Conservation (phyloP, 106 monocot genomes). For the Dioscorea zingiberensis region DNA sequence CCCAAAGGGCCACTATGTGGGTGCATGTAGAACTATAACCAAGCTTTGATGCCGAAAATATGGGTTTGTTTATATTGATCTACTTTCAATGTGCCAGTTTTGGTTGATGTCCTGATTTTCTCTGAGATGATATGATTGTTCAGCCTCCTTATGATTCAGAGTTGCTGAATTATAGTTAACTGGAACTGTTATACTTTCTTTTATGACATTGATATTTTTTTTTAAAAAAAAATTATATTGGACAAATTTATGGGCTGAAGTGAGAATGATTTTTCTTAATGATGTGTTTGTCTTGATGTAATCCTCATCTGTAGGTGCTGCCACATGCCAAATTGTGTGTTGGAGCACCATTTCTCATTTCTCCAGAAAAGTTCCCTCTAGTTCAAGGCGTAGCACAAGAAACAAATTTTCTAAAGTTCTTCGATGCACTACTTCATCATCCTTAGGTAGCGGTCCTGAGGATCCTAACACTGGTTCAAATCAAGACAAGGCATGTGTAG, state of each 20-base stretch:
- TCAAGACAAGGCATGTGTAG: conserved; percentile 24
- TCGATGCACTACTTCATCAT: conserved; percentile 29
- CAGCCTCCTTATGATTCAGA: no score
- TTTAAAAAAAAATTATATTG: not conserved
- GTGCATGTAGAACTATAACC: no score
- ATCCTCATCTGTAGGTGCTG: conserved; percentile 7
- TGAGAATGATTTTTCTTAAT: not conserved
- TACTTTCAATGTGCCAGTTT: no score
- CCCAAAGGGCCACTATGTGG: no score
- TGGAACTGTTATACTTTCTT: not conserved
- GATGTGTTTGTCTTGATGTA: not conserved
- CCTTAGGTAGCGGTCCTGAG: conserved; percentile 19
- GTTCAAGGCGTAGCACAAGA: conserved; percentile 13
- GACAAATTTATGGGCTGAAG: not conserved
- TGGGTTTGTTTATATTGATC: no score
- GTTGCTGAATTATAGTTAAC: no score
- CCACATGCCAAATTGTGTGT: not conserved
- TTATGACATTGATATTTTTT: not conserved
- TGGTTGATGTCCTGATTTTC: no score
- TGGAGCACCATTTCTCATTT: conserved; percentile 3
- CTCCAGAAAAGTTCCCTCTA: conserved; percentile 8
- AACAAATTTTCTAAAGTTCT: conserved; percentile 4
- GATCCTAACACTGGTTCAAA: conserved; percentile 6
- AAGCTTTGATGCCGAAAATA: no score
- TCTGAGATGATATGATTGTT: no score